Conservation (phyloP, 192 early-diverging fungal genomes). For the Spizellomyces punctatus region DNA sequence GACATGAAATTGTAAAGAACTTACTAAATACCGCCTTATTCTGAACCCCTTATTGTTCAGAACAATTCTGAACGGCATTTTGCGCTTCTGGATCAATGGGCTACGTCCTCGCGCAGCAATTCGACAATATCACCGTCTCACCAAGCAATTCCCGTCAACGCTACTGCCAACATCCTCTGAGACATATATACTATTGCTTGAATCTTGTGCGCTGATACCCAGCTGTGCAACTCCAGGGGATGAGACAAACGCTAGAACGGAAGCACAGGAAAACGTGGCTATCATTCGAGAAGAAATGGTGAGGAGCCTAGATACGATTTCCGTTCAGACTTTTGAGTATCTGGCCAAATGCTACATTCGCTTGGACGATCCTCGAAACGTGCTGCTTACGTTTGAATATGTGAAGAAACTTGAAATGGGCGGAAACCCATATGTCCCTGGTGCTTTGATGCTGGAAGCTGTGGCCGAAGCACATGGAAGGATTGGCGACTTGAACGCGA, state of each 20-base stretch:
- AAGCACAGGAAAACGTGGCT: constrained; percentile 2
- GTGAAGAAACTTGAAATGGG: neutral
- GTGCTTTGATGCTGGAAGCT: neutral
- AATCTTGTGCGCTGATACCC: constrained; percentile 21
- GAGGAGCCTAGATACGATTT: neutral
- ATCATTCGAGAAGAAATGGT: neutral
- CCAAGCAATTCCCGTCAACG: neutral
- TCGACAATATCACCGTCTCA: neutral
- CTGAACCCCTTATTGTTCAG: neutral
- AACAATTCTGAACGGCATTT: constrained; percentile 10
- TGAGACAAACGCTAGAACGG: neutral
- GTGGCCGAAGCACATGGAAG: neutral
- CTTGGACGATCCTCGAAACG: neutral
- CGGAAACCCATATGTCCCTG: neutral
- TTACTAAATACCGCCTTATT: neutral
- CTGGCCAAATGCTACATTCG: neutral
- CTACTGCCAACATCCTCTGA: neutral
- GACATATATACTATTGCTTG: neutral
- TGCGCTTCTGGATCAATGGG: constrained; percentile 3
- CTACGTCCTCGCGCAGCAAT: constrained; percentile 6
- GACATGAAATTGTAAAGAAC: neutral
- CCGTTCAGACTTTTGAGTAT: neutral
- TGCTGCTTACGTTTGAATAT: neutral
- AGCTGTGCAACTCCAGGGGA: neutral
- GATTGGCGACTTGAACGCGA: neutral